A percentile compares a stretch with the other conserved stretches of the same genome.
Evolutionary conservation across 2,329 filamentous ascomycete species (phyloP).

Genomic region (Neofusicoccum ribis): DNA sequence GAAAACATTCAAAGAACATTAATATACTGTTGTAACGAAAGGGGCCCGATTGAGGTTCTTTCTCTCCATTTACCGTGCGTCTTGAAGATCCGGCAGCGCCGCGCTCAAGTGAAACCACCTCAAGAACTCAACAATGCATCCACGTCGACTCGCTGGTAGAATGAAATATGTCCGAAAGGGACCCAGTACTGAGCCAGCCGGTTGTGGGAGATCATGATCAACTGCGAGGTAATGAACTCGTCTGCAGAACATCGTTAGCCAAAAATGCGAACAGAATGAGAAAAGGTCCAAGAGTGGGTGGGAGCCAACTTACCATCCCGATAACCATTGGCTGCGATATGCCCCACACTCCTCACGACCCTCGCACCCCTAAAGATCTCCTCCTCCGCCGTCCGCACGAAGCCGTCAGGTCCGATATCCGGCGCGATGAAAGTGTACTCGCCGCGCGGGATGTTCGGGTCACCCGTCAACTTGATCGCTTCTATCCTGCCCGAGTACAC

Average conservation of each 20-base stretch:
- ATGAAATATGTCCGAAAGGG: slow-evolving; percentile 51
- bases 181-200: slow-evolving; percentile 82
- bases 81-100: too few species aligned
- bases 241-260: slow-evolving; percentile 50
- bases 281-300: background rate
- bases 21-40: too few species aligned
- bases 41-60: too few species aligned
- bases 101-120: too few species aligned
- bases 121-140: slow-evolving; percentile 34
- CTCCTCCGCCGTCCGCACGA: slow-evolving; percentile 65
- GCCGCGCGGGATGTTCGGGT: slow-evolving; percentile 84
- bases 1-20: too few species aligned
- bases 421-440: slow-evolving; percentile 79
- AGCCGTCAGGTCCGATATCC: slow-evolving; percentile 69
- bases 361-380: slow-evolving; percentile 71
- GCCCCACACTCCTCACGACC: slow-evolving; percentile 72
- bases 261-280: background rate
- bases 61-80: too few species aligned
- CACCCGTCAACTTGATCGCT: slow-evolving; percentile 88
- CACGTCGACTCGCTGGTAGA: slow-evolving; percentile 50
- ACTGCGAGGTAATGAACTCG: slow-evolving; percentile 70
- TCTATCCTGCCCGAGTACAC: slow-evolving; percentile 69
- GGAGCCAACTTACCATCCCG: slow-evolving; percentile 59
- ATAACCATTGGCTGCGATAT: slow-evolving; percentile 75
- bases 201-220: slow-evolving; percentile 78